These are phyloP conservation scores for Xylaria hypoxylon DNA, from an alignment of 2,329 filamentous ascomycete species.

Conservation along the genomic window DNA sequence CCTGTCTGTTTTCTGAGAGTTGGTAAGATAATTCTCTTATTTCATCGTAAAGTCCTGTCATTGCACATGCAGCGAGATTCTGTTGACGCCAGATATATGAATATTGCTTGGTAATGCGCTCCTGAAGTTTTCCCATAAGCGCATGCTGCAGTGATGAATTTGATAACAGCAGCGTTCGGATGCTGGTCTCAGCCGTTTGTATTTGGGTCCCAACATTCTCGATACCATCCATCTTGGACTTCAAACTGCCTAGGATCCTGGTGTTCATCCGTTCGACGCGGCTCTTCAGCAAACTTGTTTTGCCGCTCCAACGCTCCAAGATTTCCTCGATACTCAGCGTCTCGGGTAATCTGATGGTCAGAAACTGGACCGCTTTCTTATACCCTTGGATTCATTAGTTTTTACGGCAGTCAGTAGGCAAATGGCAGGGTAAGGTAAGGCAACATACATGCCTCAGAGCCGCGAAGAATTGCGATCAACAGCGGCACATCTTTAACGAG, in stretches of 20 bases:
- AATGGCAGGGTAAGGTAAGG: not conserved
- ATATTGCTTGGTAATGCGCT: not conserved
- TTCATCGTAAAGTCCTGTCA: not conserved
- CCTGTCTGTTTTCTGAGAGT: not conserved
- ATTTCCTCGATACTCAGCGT: not conserved
- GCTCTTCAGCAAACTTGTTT: not conserved
- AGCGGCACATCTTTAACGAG: not conserved
- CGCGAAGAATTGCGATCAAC: slow-evolving; percentile 1
- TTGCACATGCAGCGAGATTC: not conserved
- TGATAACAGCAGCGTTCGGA: not conserved
- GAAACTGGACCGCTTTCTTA: not conserved
- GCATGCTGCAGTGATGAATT: not conserved
- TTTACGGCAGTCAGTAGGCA: not conserved
- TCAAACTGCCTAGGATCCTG: not conserved
- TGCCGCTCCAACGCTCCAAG: not conserved
- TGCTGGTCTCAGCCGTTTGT: not conserved
- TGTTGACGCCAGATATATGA: not conserved
- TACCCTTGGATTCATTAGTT: not conserved
- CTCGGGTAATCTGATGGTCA: not conserved
- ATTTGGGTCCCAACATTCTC: not conserved
- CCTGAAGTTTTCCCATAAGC: not conserved
- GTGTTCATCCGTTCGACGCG: slow-evolving; percentile 1
- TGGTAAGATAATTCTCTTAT: not conserved
- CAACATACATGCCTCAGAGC: not conserved
- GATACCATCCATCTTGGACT: not conserved